phyloP scores from a whole-genome alignment of 345 rosid genomes.

The Salix brachista region DNA sequence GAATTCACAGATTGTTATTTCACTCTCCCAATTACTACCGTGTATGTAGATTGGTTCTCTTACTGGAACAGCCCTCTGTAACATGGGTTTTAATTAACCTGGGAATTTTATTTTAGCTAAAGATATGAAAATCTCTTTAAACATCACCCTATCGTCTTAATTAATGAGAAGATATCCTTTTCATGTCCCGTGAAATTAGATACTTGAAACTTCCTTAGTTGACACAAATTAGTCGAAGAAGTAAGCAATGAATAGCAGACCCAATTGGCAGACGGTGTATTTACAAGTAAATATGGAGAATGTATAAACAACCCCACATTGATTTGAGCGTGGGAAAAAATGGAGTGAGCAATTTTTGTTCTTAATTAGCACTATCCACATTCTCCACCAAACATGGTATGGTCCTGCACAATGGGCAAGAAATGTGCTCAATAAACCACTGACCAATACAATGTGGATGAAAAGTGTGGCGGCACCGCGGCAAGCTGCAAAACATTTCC shows the following conservation, averaged over 20 bases:
- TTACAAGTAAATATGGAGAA: neutral
- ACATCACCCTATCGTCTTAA: neutral
- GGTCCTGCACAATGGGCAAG: slow-evolving; percentile 45
- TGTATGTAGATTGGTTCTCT: neutral
- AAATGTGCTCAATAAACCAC: slow-evolving; percentile 25
- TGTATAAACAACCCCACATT: neutral
- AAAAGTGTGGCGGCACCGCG: slow-evolving; percentile 31
- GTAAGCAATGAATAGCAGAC: too few relatives aligned
- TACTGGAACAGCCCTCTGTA: neutral
- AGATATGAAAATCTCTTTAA: neutral
- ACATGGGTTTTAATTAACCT: neutral
- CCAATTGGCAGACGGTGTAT: neutral
- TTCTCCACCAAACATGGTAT: neutral
- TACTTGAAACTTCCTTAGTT: neutral
- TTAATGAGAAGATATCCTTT: neutral
- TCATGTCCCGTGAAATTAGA: neutral
- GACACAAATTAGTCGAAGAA: too few relatives aligned
- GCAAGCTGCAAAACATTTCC: slow-evolving; percentile 24
- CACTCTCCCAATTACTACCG: neutral
- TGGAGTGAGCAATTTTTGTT: neutral
- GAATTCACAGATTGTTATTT: neutral
- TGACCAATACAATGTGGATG: slow-evolving; percentile 21
- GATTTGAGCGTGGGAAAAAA: neutral
- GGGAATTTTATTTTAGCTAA: neutral
- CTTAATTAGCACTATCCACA: neutral